Conservation (phyloP, 108 stramenopile genomes). For the Mediolabrus comicus region DNA sequence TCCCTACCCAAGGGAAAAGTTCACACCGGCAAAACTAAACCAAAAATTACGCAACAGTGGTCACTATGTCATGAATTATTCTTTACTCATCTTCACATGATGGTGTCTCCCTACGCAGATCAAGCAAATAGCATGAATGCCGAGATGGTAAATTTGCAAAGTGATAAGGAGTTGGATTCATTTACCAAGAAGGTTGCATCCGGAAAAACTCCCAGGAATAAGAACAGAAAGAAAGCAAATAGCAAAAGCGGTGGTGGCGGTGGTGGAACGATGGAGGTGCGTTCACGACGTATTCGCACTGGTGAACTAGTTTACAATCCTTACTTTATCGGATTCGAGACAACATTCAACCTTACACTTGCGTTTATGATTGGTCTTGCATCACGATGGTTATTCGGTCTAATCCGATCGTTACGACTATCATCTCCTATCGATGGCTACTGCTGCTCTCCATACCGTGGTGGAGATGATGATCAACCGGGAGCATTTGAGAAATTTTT, state of each 20-base stretch:
- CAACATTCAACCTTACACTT: slow-evolving; percentile 19
- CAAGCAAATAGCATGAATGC: slow-evolving; percentile 31
- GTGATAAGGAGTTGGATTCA: slow-evolving; percentile 21
- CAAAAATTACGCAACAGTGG: neutral
- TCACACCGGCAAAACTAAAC: slow-evolving; percentile 7
- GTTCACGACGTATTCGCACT: slow-evolving; percentile 15
- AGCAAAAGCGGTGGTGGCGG: neutral
- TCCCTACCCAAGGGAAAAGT: neutral
- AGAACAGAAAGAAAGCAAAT: neutral
- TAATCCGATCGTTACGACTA: slow-evolving; percentile 23
- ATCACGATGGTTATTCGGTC: slow-evolving; percentile 30
- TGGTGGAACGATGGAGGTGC: slow-evolving; percentile 11
- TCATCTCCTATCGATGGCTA: slow-evolving; percentile 19
- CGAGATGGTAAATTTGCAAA: slow-evolving; percentile 35
- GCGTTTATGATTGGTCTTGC: slow-evolving; percentile 17
- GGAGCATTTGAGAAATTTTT: slow-evolving; percentile 37
- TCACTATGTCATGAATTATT: slow-evolving; percentile 24
- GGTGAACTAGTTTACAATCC: slow-evolving; percentile 19
- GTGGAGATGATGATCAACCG: slow-evolving; percentile 9
- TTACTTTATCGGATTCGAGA: slow-evolving; percentile 21
- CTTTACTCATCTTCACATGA: slow-evolving; percentile 31
- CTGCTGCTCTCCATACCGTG: slow-evolving; percentile 36
- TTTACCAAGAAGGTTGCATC: neutral
- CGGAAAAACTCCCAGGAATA: neutral
- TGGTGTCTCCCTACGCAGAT: slow-evolving; percentile 17